Evolutionary conservation across 2,329 filamentous ascomycete species (phyloP), one percentile per base, ranked within the genome.

Genomic region (Sporothrix brasiliensis): DNA sequence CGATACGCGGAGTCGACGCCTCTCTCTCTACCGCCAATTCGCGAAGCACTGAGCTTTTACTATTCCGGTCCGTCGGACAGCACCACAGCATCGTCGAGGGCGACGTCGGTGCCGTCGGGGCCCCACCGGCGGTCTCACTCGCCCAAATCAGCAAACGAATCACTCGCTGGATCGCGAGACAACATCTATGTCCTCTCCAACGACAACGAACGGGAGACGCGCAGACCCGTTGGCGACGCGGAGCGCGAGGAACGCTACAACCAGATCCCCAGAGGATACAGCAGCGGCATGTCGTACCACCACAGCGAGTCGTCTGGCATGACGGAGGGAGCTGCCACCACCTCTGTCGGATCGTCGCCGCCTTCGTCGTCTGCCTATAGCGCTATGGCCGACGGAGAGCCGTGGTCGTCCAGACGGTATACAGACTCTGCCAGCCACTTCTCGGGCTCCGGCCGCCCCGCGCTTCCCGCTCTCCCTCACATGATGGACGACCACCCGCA

Each of bases 341-440:
- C 14, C 41, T 65, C 61, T 16, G 44, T 65, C 44, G 61, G 61
- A 50, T 65, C 61, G 7, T 65, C 61, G 34, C 61, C 61, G 24
- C 61, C 44, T 3, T 65, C 60, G 13, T 65, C 61, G 7, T 34
- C 61, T 13, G 61, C 61, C 44, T 65, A 65, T n/a, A 65, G 61
- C 24, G 21, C 44, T 24, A 34, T 65, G 44, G 44, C 61, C 44
- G 61, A 65, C 24, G 27, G 61, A 41, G 61, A 65, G 21, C 11
- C 41, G 6, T 65, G 24, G 41, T 34, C 61, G 41, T n/a, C 44
- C 2, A 30, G 24, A 19, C 61, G 44, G 6, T 49, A 65, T 44
- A 30, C 24, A 30, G 41, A 65, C 61, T 50, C 61, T 1, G 7
- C 24, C 1, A 13, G 24, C 24, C 44, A 65, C 61, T 49, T 49